Evolutionary conservation across 129 eudicot genomes (phyloP), one percentile per base, ranked within the genome.

Genomic region (Flaveria bidentis): DNA sequence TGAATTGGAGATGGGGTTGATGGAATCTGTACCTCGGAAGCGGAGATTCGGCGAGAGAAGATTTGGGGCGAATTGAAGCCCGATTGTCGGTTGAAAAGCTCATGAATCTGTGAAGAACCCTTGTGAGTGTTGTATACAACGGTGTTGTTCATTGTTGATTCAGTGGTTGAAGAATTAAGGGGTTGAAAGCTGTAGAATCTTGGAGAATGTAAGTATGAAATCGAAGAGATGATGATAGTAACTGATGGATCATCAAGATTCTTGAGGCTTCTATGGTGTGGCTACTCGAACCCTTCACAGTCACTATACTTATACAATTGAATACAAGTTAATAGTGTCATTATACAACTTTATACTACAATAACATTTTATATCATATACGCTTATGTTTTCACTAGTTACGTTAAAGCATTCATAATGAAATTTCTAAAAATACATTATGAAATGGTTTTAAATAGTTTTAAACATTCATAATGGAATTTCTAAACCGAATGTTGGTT

Each of bases 21-120:
- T 18, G 22, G 9, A 60, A 25, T 17, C 41, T 14, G 53, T 39
- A 92, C 97, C 93, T 89, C 80, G 20, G 91, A 89, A 81, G 97
- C 86, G 33, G 89, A 89, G 74, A 89, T 36, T 33, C 87, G 85
- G 76, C 88, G 88, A 75, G 90, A 52, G 82, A 86, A 92, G 12
- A 44, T 83, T 47, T 73, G 25, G 65, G 96, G 93, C 8, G 63
- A 78, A 82, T 75, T 74, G 46, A 77, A 74, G 51, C 96, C 97
- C 46, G 82, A 9, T 77, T 87, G 87, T 52, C 93, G 73, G 25
- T 78, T 81, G 25, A 67, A 74, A 62, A 83, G 60, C 64, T 85
- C 76, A 1, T 66, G 14, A 60, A 86, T 62, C 64, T 85, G 71
- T 75, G 41, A 76, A n/a, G 78, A 71, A 74, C 58, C 28, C 53